A percentile compares a stretch with the other conserved stretches of the same genome.
Conservation (phyloP, 352 stramenopile genomes). For the Pythium graminicola region DNA sequence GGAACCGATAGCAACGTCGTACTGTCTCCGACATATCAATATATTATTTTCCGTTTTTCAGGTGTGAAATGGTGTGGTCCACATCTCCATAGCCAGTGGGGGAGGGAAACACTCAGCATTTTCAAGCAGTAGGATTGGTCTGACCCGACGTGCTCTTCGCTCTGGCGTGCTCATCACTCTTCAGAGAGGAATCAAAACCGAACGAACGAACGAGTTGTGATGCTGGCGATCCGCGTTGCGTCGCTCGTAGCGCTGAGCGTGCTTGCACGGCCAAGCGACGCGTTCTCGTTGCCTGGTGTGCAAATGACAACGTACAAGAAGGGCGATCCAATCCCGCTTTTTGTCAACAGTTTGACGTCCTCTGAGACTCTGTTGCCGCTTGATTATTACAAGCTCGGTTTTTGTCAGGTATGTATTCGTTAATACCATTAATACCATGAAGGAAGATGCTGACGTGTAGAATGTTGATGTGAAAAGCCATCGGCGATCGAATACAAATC, state of each 20-base stretch:
- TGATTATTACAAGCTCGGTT: constrained; percentile 97
- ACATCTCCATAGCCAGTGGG: constrained; percentile 4
- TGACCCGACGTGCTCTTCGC: neutral
- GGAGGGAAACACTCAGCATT: constrained; percentile 10
- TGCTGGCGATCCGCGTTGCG: constrained; percentile 22
- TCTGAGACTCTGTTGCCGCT: constrained; percentile 94
- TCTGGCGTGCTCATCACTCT: neutral
- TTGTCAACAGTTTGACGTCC: constrained; percentile 94
- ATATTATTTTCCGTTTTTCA: constrained; percentile 5
- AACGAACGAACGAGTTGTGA: neutral
- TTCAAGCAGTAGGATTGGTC: neutral
- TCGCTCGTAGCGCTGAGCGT: constrained; percentile 23
- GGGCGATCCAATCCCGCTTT: constrained; percentile 80
- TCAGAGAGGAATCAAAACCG: neutral
- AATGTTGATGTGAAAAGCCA: constrained; percentile 30
- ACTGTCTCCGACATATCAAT: constrained; percentile 9
- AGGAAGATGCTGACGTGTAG: neutral
- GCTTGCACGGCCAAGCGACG: constrained; percentile 13
- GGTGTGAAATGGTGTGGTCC: constrained; percentile 8
- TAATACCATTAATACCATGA: no score
- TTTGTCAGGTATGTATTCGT: constrained; percentile 88
- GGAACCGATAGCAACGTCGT: neutral
- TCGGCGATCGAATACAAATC: constrained; percentile 93
- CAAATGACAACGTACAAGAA: constrained; percentile 88
- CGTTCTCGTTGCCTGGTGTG: constrained; percentile 78